Percentiles rank a stretch among this genome's conserved stretches.
phyloP scores from a whole-genome alignment of 768 basidiomycete genomes.

The Lentinula edodes region DNA sequence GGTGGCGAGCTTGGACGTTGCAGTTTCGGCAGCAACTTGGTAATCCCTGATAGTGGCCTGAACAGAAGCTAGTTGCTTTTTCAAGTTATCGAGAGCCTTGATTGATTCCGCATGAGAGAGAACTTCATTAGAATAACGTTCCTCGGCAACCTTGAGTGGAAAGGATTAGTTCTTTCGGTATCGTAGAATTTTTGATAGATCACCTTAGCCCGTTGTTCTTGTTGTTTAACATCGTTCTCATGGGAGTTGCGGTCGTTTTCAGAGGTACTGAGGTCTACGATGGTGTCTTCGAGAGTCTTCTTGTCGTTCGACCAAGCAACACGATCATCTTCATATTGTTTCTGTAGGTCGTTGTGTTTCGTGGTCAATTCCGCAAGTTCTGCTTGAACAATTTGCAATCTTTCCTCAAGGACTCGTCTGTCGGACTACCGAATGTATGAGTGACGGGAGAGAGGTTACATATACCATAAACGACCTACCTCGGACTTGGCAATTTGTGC shows the following conservation, averaged over 20 bases:
- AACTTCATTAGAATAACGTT: constrained; percentile 77
- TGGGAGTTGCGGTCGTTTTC: constrained; percentile 61
- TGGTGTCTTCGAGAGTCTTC: constrained; percentile 75
- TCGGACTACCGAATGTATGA: constrained; percentile 44
- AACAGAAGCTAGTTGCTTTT: constrained; percentile 50
- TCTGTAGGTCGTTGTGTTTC: constrained; percentile 55
- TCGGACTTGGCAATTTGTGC: constrained; percentile 61
- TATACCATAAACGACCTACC: constrained; percentile 32
- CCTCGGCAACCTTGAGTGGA: constrained; percentile 59
- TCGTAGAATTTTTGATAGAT: not conserved
- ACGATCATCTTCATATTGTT: constrained; percentile 64
- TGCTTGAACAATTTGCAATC: constrained; percentile 45
- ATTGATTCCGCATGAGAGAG: constrained; percentile 82
- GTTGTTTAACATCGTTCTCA: constrained; percentile 59
- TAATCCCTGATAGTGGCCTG: constrained; percentile 55
- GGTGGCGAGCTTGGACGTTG: constrained; percentile 61
- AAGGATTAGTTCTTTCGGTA: not conserved
- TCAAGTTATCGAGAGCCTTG: constrained; percentile 61
- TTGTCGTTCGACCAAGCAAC: constrained; percentile 72
- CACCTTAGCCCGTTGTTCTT: constrained; percentile 70
- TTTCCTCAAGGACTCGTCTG: constrained; percentile 55
- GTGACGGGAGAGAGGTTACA: not conserved
- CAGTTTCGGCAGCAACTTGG: constrained; percentile 61
- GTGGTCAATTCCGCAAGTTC: constrained; percentile 45
- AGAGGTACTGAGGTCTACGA: constrained; percentile 73